Conservation (phyloP, 371 early-diverging fungal genomes). For the Mortierella sp. region DNA sequence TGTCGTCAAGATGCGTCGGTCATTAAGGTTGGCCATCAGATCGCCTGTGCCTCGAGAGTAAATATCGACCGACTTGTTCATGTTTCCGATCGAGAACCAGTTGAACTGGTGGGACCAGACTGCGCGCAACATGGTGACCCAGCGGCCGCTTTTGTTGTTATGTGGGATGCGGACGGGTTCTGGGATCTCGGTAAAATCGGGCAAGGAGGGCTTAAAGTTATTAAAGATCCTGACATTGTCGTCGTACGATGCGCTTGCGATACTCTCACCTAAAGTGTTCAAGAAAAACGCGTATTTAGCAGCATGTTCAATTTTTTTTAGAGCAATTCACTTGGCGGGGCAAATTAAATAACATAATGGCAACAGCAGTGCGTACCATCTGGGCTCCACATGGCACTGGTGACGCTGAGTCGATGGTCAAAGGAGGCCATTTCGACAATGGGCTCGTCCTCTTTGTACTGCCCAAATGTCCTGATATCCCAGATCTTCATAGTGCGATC, state of each 20-base stretch:
- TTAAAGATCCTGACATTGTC: constrained; percentile 67
- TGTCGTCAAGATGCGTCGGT: constrained; percentile 70
- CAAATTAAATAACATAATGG: too few species aligned
- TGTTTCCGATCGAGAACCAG: constrained; percentile 78
- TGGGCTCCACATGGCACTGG: constrained; percentile 81
- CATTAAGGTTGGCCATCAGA: constrained; percentile 64
- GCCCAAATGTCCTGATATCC: constrained; percentile 76
- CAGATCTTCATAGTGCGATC: constrained; percentile 81
- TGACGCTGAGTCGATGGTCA: constrained; percentile 72
- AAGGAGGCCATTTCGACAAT: constrained; percentile 59
- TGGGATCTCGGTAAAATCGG: constrained; percentile 49
- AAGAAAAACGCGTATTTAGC: constrained; percentile 55
- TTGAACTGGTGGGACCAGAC: constrained; percentile 73
- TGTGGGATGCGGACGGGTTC: constrained; percentile 66
- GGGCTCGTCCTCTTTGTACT: constrained; percentile 40
- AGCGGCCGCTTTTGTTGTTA: constrained; percentile 81
- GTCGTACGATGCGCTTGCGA: constrained; percentile 61
- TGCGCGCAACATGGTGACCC: constrained; percentile 84
- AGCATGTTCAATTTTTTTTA: constrained; percentile 46
- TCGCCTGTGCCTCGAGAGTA: constrained; percentile 72
- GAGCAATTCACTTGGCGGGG: too few species aligned
- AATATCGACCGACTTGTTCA: constrained; percentile 76
- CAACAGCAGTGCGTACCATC: constrained; percentile 59
- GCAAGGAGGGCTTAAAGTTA: constrained; percentile 53
- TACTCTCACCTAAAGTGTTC: constrained; percentile 34